Evolutionary conservation across 129 eudicot species (phyloP).

Genomic region (Helichrysum umbraculigerum): DNA sequence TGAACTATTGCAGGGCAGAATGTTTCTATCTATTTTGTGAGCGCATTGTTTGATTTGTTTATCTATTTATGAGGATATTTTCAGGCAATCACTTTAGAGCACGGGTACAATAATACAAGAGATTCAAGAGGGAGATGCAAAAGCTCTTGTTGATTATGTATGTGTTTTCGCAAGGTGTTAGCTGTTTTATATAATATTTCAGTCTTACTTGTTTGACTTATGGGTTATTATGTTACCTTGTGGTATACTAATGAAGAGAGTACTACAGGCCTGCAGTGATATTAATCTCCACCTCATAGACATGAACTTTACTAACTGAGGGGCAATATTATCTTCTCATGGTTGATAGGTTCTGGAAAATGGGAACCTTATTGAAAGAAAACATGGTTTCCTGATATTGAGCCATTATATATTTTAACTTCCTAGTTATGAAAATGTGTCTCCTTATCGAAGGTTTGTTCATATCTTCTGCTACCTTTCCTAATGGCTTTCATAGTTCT

Average conservation of each 20-base stretch:
- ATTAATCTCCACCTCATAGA: no score
- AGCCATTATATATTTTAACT: constrained; percentile 89
- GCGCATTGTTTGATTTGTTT: no score
- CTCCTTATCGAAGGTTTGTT: constrained; percentile 86
- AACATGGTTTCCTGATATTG: constrained; percentile 59
- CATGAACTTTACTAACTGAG: no score
- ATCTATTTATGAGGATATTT: no score
- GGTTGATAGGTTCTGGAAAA: no score
- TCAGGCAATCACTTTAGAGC: no score
- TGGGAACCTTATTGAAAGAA: no score
- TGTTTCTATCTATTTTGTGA: constrained; percentile 64
- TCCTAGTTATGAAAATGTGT: constrained; percentile 88
- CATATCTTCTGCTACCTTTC: not conserved
- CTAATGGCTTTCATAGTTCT: not conserved
- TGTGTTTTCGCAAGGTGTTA: constrained; percentile 66
- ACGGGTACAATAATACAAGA: no score
- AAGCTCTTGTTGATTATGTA: constrained; percentile 87
- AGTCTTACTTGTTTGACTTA: no score
- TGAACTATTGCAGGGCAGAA: constrained; percentile 75
- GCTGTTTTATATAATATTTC: no score
- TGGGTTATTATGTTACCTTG: not conserved
- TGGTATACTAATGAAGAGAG: not conserved
- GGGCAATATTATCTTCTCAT: not conserved
- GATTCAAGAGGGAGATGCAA: constrained; percentile 39
- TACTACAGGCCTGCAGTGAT: no score